phyloP scores from a whole-genome alignment of 352 stramenopile species.

The Pythium phragmitis region DNA sequence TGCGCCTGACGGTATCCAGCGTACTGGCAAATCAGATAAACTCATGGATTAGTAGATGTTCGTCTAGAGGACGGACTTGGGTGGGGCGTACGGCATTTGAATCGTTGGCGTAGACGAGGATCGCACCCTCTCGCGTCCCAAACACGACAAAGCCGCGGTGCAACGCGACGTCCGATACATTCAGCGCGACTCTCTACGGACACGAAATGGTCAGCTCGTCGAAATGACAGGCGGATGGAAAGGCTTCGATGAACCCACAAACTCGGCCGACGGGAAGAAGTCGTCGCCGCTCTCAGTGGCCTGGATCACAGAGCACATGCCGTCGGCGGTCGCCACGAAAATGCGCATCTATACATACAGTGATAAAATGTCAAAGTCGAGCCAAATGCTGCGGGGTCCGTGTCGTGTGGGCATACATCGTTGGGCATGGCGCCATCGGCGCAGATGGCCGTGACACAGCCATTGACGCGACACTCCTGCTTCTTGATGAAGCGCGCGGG shows the following conservation, averaged over 20 bases:
- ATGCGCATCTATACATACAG: conserved; percentile 41
- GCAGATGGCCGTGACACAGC: conserved; percentile 71
- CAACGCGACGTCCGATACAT: conserved; percentile 60
- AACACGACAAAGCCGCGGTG: conserved; percentile 56
- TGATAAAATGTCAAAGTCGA: not conserved
- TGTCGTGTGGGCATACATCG: conserved; percentile 31
- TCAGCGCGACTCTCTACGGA: conserved; percentile 56
- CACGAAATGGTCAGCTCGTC: not conserved
- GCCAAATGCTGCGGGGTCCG: not conserved
- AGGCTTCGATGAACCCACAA: conserved; percentile 41
- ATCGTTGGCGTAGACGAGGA: conserved; percentile 51
- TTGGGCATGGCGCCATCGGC: conserved; percentile 38
- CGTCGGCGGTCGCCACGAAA: conserved; percentile 76
- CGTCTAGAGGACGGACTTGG: not conserved
- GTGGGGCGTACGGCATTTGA: conserved; percentile 13
- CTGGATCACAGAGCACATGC: conserved; percentile 63
- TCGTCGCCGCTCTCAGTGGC: conserved; percentile 48
- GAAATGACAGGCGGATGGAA: not conserved
- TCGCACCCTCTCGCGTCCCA: conserved; percentile 60
- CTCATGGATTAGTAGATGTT: not conserved
- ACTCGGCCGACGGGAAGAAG: conserved; percentile 55
- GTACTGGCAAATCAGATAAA: conserved; percentile 27
- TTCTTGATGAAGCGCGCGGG: conserved; percentile 50
- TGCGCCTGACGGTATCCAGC: conserved; percentile 49
- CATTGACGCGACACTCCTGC: conserved; percentile 58